A percentile compares a stretch with the other conserved stretches of the same genome.
Evolutionary conservation across 2,329 filamentous ascomycete species (phyloP).

Genomic region (Penicillium sp.): DNA sequence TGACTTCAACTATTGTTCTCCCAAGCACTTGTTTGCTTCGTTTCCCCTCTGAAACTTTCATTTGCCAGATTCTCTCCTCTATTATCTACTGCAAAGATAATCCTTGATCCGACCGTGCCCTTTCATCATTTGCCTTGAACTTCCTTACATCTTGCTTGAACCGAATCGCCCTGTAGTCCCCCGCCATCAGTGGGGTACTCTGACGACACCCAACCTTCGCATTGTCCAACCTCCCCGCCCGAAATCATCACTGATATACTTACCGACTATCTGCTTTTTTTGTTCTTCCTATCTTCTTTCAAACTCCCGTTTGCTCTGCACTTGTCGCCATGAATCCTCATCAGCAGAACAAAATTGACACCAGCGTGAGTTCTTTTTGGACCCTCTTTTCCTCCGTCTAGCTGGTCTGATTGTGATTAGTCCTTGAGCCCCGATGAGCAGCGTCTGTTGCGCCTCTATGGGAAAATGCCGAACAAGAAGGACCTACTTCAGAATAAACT

Average conservation of each 20-base stretch:
- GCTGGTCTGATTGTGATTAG: constrained; percentile 54
- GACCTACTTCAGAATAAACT: constrained; percentile 97
- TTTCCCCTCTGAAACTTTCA: neutral
- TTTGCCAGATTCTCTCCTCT: neutral
- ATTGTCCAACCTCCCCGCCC: constrained; percentile 18
- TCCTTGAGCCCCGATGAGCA: constrained; percentile 93
- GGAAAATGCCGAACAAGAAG: constrained; percentile 95
- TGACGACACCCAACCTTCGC: constrained; percentile 22
- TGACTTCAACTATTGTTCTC: constrained; percentile 2
- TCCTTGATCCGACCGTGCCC: neutral
- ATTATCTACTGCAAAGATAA: neutral
- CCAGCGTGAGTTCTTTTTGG: constrained; percentile 71
- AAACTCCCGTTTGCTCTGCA: neutral
- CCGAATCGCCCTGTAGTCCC: constrained; percentile 11
- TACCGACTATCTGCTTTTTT: constrained; percentile 1
- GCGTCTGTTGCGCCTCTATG: constrained; percentile 94
- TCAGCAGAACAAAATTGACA: constrained; percentile 97
- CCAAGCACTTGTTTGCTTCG: constrained; percentile 3
- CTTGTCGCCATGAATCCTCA: constrained; percentile 82
- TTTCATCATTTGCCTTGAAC: neutral
- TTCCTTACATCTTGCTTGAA: constrained; percentile 6
- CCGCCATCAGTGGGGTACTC: constrained; percentile 24
- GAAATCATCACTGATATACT: constrained; percentile 9
- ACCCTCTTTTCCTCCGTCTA: neutral
- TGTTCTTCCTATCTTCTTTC: constrained; percentile 1